Evolutionary conservation across 2,329 filamentous ascomycete species (phyloP).

Genomic region (Xylariaceae sp.): DNA sequence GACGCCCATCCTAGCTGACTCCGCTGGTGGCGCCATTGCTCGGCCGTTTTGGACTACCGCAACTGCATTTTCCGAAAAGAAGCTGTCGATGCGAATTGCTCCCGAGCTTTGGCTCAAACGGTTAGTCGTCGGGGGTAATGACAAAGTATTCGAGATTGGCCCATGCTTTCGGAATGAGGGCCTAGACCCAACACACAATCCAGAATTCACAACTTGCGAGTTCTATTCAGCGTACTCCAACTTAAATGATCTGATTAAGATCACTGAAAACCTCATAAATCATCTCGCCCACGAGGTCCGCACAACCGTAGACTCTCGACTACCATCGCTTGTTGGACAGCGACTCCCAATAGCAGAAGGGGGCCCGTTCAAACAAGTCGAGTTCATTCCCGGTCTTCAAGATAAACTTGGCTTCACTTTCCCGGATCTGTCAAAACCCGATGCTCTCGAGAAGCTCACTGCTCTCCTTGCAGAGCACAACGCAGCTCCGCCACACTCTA

Average conservation of each 20-base stretch:
- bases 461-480: constrained; percentile 50
- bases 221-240: constrained; percentile 87
- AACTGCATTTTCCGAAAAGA: constrained; percentile 66
- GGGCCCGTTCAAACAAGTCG: constrained; percentile 59
- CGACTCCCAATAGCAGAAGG: constrained; percentile 43
- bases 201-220: constrained; percentile 95
- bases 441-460: constrained; percentile 55
- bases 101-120: constrained; percentile 95
- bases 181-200: constrained; percentile 86
- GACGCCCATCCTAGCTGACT: constrained; percentile 78
- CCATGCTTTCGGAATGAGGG: constrained; percentile 91
- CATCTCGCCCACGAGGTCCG: constrained; percentile 51
- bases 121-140: constrained; percentile 80
- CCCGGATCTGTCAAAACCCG: constrained; percentile 52
- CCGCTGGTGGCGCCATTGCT: constrained; percentile 81
- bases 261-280: constrained; percentile 67
- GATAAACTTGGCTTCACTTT: constrained; percentile 57
- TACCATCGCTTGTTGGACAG: constrained; percentile 43
- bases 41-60: constrained; percentile 78
- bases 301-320: constrained; percentile 38
- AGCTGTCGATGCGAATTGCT: constrained; percentile 77
- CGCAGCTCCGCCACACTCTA: constrained; percentile 55
- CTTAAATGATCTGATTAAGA: constrained; percentile 65
- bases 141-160: constrained; percentile 88
- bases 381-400: constrained; percentile 80